A percentile compares a stretch with the other conserved stretches of the same genome.
These are phyloP conservation scores for Periconia sp. DNA, from an alignment of 2,329 filamentous ascomycete species.

Conservation along the genomic window DNA sequence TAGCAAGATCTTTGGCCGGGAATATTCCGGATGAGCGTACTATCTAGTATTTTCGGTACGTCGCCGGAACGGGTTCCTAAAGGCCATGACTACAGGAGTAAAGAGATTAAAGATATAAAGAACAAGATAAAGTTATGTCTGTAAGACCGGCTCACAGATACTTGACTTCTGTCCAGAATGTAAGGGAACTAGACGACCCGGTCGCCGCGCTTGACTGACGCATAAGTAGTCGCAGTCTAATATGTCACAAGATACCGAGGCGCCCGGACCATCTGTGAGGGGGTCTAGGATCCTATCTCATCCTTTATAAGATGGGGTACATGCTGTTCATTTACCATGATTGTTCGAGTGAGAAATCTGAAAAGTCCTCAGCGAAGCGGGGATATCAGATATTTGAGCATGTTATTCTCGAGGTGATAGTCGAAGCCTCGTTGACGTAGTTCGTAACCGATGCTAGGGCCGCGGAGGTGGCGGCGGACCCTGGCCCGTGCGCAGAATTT, in stretches of 20 bases:
- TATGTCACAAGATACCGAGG: slow-evolving; percentile 41
- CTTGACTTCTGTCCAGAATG: too few species aligned
- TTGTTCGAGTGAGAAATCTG: too few species aligned
- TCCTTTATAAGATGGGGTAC: too few species aligned
- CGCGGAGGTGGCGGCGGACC: too few species aligned
- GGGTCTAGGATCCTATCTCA: slow-evolving; percentile 13
- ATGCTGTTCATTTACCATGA: too few species aligned
- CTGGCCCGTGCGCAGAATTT: slow-evolving; percentile 22
- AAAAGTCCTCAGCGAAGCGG: too few species aligned
- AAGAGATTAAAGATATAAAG: not conserved
- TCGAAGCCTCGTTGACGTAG: too few species aligned
- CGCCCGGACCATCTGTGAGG: slow-evolving; percentile 21
- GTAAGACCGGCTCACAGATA: too few species aligned
- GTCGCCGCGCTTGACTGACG: not conserved
- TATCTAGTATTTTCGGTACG: slow-evolving; percentile 51
- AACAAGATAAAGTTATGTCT: not conserved
- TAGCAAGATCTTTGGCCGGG: slow-evolving; percentile 19
- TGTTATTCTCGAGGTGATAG: too few species aligned
- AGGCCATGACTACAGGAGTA: slow-evolving; percentile 44
- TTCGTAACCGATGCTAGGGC: too few species aligned
- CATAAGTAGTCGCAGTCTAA: slow-evolving; percentile 3
- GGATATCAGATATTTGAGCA: too few species aligned
- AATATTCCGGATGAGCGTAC: slow-evolving; percentile 36
- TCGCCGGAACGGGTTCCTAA: slow-evolving; percentile 50
- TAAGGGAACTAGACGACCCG: not conserved